Conservation (phyloP, 2,329 filamentous ascomycete genomes). For the Cordyceps javanica region DNA sequence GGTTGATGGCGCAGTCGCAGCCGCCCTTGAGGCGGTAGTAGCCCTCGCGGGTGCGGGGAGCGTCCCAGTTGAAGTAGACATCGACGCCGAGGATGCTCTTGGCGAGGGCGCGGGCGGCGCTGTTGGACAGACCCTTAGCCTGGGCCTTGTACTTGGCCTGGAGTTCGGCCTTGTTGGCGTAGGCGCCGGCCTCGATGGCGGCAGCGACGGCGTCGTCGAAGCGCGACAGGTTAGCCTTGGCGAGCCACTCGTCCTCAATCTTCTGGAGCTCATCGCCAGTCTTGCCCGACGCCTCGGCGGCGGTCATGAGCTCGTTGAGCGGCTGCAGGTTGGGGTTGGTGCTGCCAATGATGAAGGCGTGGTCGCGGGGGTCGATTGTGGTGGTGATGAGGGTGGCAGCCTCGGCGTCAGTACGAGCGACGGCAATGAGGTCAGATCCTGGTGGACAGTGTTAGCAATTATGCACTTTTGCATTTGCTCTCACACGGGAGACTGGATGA, state of each 20-base stretch:
- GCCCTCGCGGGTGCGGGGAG: slow-evolving; percentile 86
- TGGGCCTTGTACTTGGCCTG: slow-evolving; percentile 60
- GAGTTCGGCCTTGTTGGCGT: slow-evolving; percentile 62
- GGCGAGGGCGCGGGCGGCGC: slow-evolving; percentile 74
- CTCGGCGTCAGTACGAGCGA: slow-evolving; percentile 95
- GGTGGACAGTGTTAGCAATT: slow-evolving; percentile 7
- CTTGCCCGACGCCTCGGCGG: slow-evolving; percentile 78
- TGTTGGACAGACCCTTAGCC: slow-evolving; percentile 77
- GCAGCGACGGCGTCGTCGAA: slow-evolving; percentile 88
- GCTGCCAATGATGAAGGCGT: slow-evolving; percentile 82
- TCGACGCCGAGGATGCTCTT: slow-evolving; percentile 71
- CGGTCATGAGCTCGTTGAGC: slow-evolving; percentile 84
- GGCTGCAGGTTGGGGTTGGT: slow-evolving; percentile 83
- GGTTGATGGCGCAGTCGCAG: slow-evolving; percentile 84
- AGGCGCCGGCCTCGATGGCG: slow-evolving; percentile 64
- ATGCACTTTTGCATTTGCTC: not conserved
- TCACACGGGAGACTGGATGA: not conserved
- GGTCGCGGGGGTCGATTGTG: slow-evolving; percentile 92
- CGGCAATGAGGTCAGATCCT: slow-evolving; percentile 79
- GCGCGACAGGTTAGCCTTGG: slow-evolving; percentile 72
- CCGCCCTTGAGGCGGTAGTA: slow-evolving; percentile 92
- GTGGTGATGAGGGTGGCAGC: slow-evolving; percentile 95
- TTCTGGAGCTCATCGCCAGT: slow-evolving; percentile 73
- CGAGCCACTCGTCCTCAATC: slow-evolving; percentile 85
- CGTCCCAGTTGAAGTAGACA: slow-evolving; percentile 91